These are phyloP conservation scores for Zygnema circumcarinatum DNA, from an alignment of 139 green algal species.

Conservation along the genomic window DNA sequence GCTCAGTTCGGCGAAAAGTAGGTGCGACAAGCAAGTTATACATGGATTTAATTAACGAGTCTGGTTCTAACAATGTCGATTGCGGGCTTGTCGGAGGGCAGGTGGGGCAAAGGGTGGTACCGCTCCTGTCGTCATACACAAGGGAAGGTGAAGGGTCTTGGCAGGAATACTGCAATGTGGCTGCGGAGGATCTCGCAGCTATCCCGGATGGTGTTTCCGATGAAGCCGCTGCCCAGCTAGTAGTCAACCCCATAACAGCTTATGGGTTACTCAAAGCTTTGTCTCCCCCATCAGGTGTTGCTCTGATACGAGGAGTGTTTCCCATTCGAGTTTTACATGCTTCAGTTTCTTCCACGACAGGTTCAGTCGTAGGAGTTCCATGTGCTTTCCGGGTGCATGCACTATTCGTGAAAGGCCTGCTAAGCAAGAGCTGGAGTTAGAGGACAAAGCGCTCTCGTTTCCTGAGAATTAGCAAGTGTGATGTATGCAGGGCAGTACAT, in stretches of 20 bases:
- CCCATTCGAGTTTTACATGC: too few relatives aligned
- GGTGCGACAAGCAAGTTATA: too few relatives aligned
- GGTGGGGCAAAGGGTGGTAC: conserved; percentile 33
- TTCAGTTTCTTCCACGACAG: too few relatives aligned
- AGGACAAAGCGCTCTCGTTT: not conserved
- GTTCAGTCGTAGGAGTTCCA: too few relatives aligned
- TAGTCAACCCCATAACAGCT: conserved; percentile 44
- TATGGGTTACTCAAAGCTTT: conserved; percentile 11
- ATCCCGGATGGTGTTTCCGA: conserved; percentile 33
- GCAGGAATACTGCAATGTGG: conserved; percentile 44
- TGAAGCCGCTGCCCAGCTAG: conserved; percentile 42
- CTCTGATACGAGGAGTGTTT: not conserved
- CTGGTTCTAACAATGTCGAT: too few relatives aligned
- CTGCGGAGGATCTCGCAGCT: not conserved
- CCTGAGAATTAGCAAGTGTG: not conserved
- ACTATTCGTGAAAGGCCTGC: not conserved
- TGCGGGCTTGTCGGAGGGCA: not conserved
- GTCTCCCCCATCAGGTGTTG: not conserved
- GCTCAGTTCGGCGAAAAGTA: too few relatives aligned
- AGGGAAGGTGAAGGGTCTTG: conserved; percentile 22
- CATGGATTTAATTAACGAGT: too few relatives aligned
- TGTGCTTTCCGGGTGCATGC: not conserved
- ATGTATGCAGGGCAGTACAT: conserved; percentile 30
- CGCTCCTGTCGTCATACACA: conserved; percentile 20
- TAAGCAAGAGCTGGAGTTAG: not conserved